phyloP scores from a whole-genome alignment of 176 grass and related monocot species.

The Carex parvula region DNA sequence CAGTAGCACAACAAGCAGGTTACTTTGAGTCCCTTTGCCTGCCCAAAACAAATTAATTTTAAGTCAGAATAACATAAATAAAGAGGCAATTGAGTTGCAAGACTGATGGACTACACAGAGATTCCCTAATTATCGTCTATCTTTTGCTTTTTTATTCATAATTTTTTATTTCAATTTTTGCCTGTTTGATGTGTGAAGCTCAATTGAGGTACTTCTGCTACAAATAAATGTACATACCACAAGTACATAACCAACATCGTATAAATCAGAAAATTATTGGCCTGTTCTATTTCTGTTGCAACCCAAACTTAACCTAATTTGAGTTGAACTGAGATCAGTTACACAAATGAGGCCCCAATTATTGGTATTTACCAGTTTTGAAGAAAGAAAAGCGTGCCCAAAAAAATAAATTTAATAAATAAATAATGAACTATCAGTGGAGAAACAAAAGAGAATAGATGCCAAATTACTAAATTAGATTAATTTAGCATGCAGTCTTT shows the following conservation, averaged over 20 bases:
- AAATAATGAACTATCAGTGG: not conserved
- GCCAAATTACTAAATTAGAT: not conserved
- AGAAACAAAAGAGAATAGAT: not conserved
- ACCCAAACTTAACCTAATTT: not conserved
- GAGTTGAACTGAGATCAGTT: not conserved
- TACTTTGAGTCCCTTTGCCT: conserved; percentile 83
- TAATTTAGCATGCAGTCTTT: not conserved
- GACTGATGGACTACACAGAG: not conserved
- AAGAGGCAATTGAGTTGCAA: not conserved
- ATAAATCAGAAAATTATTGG: not conserved
- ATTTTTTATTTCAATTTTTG: not conserved
- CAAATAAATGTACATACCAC: not conserved
- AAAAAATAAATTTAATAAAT: not conserved
- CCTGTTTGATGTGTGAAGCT: not conserved
- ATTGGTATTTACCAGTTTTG: not conserved
- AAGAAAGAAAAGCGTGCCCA: not conserved
- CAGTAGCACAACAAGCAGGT: conserved; percentile 87
- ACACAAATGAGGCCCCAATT: not conserved
- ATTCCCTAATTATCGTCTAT: not conserved
- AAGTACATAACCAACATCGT: not conserved
- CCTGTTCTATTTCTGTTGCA: not conserved
- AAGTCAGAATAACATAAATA: not conserved
- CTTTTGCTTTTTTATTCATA: not conserved
- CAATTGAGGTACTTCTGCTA: not conserved
- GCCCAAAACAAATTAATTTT: conserved; percentile 7